Conservation (phyloP, 176 grass and related monocot genomes). For the Avena eriantha region DNA sequence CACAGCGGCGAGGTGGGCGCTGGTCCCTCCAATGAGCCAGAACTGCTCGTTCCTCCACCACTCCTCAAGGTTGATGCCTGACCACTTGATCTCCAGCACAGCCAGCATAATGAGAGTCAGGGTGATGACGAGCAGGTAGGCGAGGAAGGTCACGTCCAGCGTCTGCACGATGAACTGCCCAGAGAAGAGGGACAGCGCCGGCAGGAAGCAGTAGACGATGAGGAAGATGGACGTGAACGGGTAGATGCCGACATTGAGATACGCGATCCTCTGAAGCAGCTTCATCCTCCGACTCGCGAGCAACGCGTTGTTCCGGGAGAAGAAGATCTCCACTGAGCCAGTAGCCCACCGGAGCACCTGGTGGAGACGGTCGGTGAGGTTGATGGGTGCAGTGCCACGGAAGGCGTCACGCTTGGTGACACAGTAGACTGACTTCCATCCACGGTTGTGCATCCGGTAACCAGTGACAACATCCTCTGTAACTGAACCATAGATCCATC, state of each 20-base stretch:
- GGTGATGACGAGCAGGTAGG: slow-evolving; percentile 83
- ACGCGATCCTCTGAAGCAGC: slow-evolving; percentile 80
- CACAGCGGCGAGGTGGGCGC: slow-evolving; percentile 88
- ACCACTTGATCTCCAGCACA: slow-evolving; percentile 95
- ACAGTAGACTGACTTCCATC: slow-evolving; percentile 98
- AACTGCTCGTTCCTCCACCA: slow-evolving; percentile 99
- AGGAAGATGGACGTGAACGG: slow-evolving; percentile 98
- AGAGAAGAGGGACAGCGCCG: slow-evolving; percentile 87
- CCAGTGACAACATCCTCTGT: slow-evolving; percentile 99
- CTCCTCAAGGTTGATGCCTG: slow-evolving; percentile 82
- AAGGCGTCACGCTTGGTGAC: slow-evolving; percentile 97
- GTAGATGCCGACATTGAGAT: slow-evolving; percentile 97
- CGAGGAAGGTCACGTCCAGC: slow-evolving; percentile 81
- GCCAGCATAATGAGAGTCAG: slow-evolving; percentile 72
- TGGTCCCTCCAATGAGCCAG: slow-evolving; percentile 95
- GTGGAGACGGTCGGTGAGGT: slow-evolving; percentile 95
- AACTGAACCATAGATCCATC: slow-evolving; percentile 98
- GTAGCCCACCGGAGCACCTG: slow-evolving; percentile 98
- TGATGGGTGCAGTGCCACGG: slow-evolving; percentile 92
- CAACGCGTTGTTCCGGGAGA: slow-evolving; percentile 93
- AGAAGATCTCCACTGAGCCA: slow-evolving; percentile 98
- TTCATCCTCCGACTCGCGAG: slow-evolving; percentile 88
- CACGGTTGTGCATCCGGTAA: slow-evolving; percentile 99
- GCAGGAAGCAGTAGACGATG: slow-evolving; percentile 98
- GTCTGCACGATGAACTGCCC: slow-evolving; percentile 92